These are phyloP conservation scores for Corniculantispora saksenae DNA, from an alignment of 2,329 filamentous ascomycete genomes.

Conservation along the genomic window DNA sequence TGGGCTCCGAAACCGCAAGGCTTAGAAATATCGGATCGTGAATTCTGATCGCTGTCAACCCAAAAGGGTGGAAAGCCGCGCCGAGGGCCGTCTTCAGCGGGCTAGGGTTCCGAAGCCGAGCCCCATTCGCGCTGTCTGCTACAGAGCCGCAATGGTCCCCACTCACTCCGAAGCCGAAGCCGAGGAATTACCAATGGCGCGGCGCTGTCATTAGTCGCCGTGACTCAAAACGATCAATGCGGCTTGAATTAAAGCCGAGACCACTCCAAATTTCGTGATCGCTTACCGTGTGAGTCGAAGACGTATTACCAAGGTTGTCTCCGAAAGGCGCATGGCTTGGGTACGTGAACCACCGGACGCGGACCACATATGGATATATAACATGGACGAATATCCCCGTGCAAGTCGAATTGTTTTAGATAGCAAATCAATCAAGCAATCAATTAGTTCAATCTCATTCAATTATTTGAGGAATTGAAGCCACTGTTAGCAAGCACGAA, in stretches of 20 bases:
- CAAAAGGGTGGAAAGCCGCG: not conserved
- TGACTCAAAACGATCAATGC: slow-evolving; percentile 1
- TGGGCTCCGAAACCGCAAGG: slow-evolving; percentile 8
- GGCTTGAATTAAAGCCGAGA: slow-evolving; percentile 6
- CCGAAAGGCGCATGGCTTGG: slow-evolving; percentile 1
- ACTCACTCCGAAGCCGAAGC: slow-evolving; percentile 16
- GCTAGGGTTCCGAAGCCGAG: not conserved
- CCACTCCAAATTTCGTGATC: not conserved
- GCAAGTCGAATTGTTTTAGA: not conserved
- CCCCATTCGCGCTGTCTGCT: not conserved
- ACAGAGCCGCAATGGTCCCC: not conserved
- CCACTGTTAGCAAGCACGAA: not conserved
- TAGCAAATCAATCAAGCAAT: not conserved
- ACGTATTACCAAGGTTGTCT: not conserved
- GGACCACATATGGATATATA: not conserved
- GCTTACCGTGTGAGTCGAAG: slow-evolving; percentile 14
- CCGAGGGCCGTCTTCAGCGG: slow-evolving; percentile 3
- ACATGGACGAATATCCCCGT: not conserved
- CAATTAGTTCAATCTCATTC: not conserved
- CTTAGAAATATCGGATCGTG: slow-evolving; percentile 9
- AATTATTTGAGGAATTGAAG: not conserved
- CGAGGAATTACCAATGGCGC: not conserved
- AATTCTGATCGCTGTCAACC: not conserved
- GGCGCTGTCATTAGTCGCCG: not conserved
- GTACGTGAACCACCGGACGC: not conserved